Base-by-base conservation (phyloP, 108 stramenopile species). In the Pseudonitzschia multistriata region DNA sequence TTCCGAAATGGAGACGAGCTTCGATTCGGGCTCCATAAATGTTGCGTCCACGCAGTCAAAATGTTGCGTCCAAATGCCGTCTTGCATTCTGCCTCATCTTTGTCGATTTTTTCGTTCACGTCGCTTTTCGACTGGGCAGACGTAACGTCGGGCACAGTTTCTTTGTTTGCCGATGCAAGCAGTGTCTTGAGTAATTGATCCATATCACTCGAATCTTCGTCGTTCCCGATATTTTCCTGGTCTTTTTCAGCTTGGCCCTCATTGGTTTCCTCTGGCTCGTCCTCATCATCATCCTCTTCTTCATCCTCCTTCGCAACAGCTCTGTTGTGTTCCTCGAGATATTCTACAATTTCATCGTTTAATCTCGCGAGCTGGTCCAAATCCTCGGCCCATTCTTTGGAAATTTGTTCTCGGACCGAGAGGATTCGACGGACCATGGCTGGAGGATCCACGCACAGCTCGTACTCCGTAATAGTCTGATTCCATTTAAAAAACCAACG, bases 401-500 rank as follows among this genome's bases (percentile, higher is more conserved):
- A 86, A 36, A 94, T 79, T 66, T 94, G 89, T 49, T 85, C 81
- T 45, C 92, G 73, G 8, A 94, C 88, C 1, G 85, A 72, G 35
- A 94, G 49, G 22, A 94, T 80, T n/a, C 92, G 69, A 36, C 76
- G 76, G 7, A 83, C 85, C 39, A 94, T 52, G 0, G 85, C 83
- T 0, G 84, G 66, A 4, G 92, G 92, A 24, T 83, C 81, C 49
- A 93, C 88, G 31, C 86, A 82, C 55, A 90, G 81, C 21, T 81
- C 65, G 70, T 84, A 87, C 28, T 76, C 74, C 25, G 57, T 48
- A 37, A 67, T 57, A 40, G 64, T 73, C 67, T 77, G 62, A 42
- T 25, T 11, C 8, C 8, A 8, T 37, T 37, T 37, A 37, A n/a
- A n/a, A n/a, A n/a, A n/a, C n/a, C n/a, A n/a, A n/a, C n/a, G n/a